Evolutionary conservation across 2,329 filamentous ascomycete species (phyloP).

Genomic region (Colletotrichum brevisporum): DNA sequence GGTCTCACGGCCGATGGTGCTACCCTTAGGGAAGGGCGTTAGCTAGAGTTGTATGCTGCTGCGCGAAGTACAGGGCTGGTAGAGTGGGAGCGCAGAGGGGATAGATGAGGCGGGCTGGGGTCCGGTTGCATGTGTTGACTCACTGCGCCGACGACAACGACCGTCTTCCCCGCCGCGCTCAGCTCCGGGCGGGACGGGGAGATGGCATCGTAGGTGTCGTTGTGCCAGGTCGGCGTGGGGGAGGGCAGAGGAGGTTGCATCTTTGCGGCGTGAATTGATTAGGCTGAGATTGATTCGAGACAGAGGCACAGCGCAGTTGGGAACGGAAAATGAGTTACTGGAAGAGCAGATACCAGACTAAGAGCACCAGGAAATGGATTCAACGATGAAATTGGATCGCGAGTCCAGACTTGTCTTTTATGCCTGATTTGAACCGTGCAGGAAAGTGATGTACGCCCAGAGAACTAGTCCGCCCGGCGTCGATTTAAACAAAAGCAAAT

Average conservation of each 20-base stretch:
- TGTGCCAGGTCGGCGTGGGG: conserved; percentile 46
- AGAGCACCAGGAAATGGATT: too few relatives aligned
- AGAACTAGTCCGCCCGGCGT: too few relatives aligned
- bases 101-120: conserved; percentile 1
- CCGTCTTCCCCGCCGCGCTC: conserved; percentile 61
- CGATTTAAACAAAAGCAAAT: too few relatives aligned
- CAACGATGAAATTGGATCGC: too few relatives aligned
- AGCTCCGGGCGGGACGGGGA: conserved; percentile 53
- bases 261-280: background rate
- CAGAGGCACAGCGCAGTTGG: background rate
- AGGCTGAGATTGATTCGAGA: background rate
- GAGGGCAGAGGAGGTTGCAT: conserved; percentile 42
- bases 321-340: background rate
- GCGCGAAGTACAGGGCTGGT: too few relatives aligned
- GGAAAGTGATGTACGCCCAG: too few relatives aligned
- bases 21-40: conserved; percentile 11
- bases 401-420: too few relatives aligned
- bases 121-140: conserved; percentile 48
- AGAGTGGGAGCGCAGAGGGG: background rate
- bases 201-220: conserved; percentile 55
- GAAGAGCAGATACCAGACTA: background rate
- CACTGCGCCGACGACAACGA: conserved; percentile 75
- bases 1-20: conserved; percentile 76
- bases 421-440: too few relatives aligned
- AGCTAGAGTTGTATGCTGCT: conserved; percentile 5